Evolutionary conservation across 805 yeast species (phyloP).

Genomic region (Wickerhamomyces subpelliculosus): DNA sequence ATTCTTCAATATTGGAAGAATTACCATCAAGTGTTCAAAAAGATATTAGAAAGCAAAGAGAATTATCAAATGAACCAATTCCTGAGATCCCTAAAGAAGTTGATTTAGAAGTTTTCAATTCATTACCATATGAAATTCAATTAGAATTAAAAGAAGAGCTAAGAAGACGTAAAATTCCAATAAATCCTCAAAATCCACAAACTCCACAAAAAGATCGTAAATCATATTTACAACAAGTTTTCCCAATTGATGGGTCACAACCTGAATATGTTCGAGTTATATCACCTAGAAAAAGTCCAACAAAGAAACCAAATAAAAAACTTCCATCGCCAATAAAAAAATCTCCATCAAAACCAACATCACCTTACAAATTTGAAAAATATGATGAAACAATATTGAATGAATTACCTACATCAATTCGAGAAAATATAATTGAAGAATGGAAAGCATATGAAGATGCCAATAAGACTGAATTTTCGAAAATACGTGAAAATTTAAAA

Average conservation of each 20-base stretch:
- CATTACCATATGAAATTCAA: slow-evolving; percentile 60
- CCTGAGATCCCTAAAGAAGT: slow-evolving; percentile 28
- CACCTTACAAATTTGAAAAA: slow-evolving; percentile 4
- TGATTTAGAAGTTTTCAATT: slow-evolving; percentile 59
- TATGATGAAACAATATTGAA: slow-evolving; percentile 17
- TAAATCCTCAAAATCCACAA: slow-evolving; percentile 15
- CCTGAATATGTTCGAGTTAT: slow-evolving; percentile 13
- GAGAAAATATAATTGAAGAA: slow-evolving; percentile 13
- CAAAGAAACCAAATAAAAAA: slow-evolving; percentile 9
- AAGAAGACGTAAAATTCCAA: slow-evolving; percentile 28
- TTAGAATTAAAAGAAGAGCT: slow-evolving; percentile 53
- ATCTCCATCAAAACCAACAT: slow-evolving; percentile 8
- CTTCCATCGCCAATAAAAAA: too few species aligned
- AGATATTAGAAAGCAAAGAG: slow-evolving; percentile 10
- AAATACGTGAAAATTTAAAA: slow-evolving; percentile 5
- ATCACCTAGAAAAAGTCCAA: slow-evolving; percentile 6
- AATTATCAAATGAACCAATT: slow-evolving; percentile 13
- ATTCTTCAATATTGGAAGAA: slow-evolving; percentile 19
- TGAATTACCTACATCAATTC: slow-evolving; percentile 17
- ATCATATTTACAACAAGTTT: slow-evolving; percentile 18
- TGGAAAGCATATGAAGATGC: slow-evolving; percentile 12
- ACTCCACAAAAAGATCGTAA: slow-evolving; percentile 15
- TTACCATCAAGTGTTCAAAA: slow-evolving; percentile 16
- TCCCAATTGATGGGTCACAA: slow-evolving; percentile 5
- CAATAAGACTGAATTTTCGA: slow-evolving; percentile 8